phyloP scores from a whole-genome alignment of 2,329 filamentous ascomycete genomes.

The Fusarium sp. region DNA sequence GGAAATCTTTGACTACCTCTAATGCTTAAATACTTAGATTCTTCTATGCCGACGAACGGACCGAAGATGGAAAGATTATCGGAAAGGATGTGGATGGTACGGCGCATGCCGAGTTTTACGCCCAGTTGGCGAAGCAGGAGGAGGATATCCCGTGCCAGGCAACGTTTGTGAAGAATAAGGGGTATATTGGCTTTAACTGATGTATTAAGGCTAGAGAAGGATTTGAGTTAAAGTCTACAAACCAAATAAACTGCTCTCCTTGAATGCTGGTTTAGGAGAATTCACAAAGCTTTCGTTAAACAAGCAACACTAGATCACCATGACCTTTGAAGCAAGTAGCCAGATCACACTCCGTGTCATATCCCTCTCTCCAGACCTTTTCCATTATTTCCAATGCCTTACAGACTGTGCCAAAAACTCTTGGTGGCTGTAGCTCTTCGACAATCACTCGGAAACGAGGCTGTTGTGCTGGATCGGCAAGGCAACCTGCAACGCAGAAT shows the following conservation, averaged over 20 bases:
- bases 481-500: not conserved
- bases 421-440: not conserved
- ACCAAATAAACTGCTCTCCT: not conserved
- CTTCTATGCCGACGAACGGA: not conserved
- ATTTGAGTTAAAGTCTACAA: not conserved
- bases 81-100: not conserved
- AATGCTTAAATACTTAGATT: not conserved
- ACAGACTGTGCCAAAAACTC: not conserved
- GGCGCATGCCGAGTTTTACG: not conserved
- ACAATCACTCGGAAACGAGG: not conserved
- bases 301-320: not conserved
- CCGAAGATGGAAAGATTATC: not conserved
- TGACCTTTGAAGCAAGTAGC: not conserved
- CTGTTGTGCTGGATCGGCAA: not conserved
- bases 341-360: not conserved
- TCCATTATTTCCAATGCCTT: not conserved
- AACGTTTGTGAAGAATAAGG: not conserved
- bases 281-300: not conserved
- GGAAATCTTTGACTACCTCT: not conserved
- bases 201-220: not conserved
- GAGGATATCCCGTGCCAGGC: not conserved
- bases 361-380: not conserved
- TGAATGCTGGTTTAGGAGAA: not conserved
- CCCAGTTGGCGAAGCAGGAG: not conserved
- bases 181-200: not conserved